phyloP scores from a whole-genome alignment of 2,329 filamentous ascomycete species.

The Sclerotinia trifoliorum region DNA sequence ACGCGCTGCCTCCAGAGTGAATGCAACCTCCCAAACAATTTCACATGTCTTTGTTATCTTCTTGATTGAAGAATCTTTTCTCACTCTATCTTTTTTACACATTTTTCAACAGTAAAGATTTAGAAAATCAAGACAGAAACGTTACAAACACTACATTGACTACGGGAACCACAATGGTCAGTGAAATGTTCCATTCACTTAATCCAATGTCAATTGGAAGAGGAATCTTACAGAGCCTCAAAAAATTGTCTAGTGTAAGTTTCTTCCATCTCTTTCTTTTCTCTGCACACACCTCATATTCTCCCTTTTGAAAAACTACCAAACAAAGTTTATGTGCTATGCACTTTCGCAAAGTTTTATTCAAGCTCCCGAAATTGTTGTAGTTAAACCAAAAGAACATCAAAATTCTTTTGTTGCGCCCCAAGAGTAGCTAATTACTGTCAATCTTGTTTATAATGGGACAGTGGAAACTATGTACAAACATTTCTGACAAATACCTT shows the following conservation, averaged over 20 bases:
- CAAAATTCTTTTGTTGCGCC: background rate
- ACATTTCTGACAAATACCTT: slow-evolving; percentile 5
- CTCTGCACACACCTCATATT: too few species aligned
- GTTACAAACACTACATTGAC: background rate
- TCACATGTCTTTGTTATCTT: slow-evolving; percentile 3
- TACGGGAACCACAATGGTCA: background rate
- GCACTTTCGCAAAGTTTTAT: background rate
- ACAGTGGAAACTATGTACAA: background rate
- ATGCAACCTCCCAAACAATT: background rate
- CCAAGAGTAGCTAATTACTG: background rate
- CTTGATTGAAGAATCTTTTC: background rate
- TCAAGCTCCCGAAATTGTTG: background rate
- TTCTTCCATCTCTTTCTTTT: background rate
- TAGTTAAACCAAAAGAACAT: background rate
- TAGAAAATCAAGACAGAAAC: background rate
- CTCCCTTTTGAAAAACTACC: background rate
- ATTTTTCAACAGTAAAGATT: background rate
- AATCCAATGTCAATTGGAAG: slow-evolving; percentile 1
- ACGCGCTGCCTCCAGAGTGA: slow-evolving; percentile 4
- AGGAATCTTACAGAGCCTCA: background rate
- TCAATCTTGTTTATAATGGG: background rate
- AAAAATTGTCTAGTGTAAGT: slow-evolving; percentile 10
- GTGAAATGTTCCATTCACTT: slow-evolving; percentile 3
- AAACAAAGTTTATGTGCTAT: background rate
- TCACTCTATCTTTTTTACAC: background rate